Evolutionary conservation across 2,329 filamentous ascomycete genomes (phyloP).

Genomic region (Nigrospora sphaerica): DNA sequence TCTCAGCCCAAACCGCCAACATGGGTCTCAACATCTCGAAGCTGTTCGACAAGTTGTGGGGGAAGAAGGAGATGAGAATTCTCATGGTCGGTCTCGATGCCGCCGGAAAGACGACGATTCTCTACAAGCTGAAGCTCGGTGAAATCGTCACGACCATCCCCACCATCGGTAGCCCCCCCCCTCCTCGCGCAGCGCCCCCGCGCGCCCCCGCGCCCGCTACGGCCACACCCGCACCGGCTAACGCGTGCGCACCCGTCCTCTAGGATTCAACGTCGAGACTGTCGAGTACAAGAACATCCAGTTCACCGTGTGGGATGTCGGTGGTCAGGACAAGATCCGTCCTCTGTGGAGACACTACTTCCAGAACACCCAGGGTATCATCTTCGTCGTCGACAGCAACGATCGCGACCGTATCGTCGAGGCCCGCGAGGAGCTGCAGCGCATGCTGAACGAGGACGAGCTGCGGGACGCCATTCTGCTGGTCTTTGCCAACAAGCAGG

Average conservation of each 20-base stretch:
- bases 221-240: neutral
- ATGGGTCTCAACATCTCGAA: slow-evolving; percentile 99
- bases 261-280: slow-evolving; percentile 99
- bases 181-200: neutral
- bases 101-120: slow-evolving; percentile 99
- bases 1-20: slow-evolving; percentile 48
- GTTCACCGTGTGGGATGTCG: slow-evolving; percentile 99
- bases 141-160: slow-evolving; percentile 99
- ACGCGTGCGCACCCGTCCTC: neutral
- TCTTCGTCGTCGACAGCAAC: slow-evolving; percentile 99
- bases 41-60: slow-evolving; percentile 92
- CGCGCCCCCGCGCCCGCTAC: neutral
- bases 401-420: slow-evolving; percentile 97
- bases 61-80: slow-evolving; percentile 99
- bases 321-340: slow-evolving; percentile 99
- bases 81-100: slow-evolving; percentile 99
- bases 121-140: slow-evolving; percentile 99
- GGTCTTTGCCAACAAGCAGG: slow-evolving; percentile 64
- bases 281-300: slow-evolving; percentile 99
- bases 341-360: slow-evolving; percentile 99
- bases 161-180: slow-evolving; percentile 70
- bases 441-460: slow-evolving; percentile 71
- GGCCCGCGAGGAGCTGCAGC: slow-evolving; percentile 90
- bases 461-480: slow-evolving; percentile 8
- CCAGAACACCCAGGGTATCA: slow-evolving; percentile 98